Percentiles rank a stretch among this genome's conserved stretches.
Conservation (phyloP, 1,139 yeast genomes). For the Geotrichum bryndzae region DNA sequence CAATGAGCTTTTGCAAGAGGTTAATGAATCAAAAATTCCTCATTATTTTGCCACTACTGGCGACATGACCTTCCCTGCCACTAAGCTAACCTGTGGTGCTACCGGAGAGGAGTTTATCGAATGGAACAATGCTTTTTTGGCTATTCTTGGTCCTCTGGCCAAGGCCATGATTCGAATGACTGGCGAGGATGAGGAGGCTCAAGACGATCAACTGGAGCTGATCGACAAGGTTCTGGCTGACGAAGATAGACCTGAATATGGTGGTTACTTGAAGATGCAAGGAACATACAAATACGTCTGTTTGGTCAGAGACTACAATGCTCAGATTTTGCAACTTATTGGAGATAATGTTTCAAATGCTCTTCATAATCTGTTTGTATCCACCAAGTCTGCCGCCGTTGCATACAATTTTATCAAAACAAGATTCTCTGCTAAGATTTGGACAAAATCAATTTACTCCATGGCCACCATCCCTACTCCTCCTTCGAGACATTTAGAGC, state of each 20-base stretch:
- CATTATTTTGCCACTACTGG: constrained; percentile 4
- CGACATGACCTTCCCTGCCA: constrained; percentile 3
- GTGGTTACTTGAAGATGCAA: constrained; percentile 9
- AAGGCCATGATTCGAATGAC: constrained; percentile 14
- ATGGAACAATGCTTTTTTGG: constrained; percentile 10
- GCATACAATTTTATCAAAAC: constrained; percentile 14
- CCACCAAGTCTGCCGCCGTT: constrained; percentile 11
- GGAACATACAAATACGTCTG: constrained; percentile 14
- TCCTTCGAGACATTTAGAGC: constrained; percentile 6
- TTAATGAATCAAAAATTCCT: constrained; percentile 9
- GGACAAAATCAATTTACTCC: constrained; percentile 14
- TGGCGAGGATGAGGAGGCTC: constrained; percentile 17
- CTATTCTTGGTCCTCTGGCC: constrained; percentile 12
- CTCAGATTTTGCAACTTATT: constrained; percentile 11
- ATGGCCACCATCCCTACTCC: constrained; percentile 14
- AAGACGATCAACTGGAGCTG: constrained; percentile 14
- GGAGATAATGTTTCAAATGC: constrained; percentile 13
- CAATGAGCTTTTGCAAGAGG: constrained; percentile 12
- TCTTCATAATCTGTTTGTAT: constrained; percentile 9
- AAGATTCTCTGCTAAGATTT: constrained; percentile 12
- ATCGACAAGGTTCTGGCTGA: constrained; percentile 14
- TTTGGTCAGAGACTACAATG: constrained; percentile 14
- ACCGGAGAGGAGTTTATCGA: constrained; percentile 16
- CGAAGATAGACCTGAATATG: constrained; percentile 11
- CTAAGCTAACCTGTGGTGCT: constrained; percentile 15